Base-by-base conservation (phyloP, 2,329 filamentous ascomycete species). In the Pyricularia grisea region DNA sequence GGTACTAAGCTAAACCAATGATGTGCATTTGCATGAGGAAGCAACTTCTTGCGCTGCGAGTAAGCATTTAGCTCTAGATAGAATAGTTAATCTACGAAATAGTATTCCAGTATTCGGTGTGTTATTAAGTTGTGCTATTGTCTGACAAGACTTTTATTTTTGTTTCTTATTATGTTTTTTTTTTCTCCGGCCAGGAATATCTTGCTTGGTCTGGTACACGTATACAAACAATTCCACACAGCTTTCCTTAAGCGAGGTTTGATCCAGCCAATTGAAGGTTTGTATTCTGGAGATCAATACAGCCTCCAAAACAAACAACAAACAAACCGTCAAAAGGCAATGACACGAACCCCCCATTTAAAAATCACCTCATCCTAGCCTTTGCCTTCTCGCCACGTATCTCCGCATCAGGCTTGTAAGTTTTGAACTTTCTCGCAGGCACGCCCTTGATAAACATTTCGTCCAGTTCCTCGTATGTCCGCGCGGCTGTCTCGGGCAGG, bases 381-480 rank as follows among this genome's bases (percentile, higher is more conserved):
- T 78, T 76, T 50, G 75, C 75, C 31, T 73, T 74, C 30, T 75
- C 74, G 30, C 0, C 71, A 71, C 11, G 74, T 74, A 65, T 72
- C 73, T 66, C 31, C 25, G 23, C 60, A 12, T 66, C 65, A 20
- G 65, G 65, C 9, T 42, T 68, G 42, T 70, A 72, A 4, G 20
- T 36, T 69, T 69, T 70, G 67, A 74, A 74, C 69, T 72, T 68
- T 11, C 70, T 64, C 1, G 70, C 71, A 27, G 72, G 69, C 2
- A 74, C 69, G 1, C 61, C 36, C n/a, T 71, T 69, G 14, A 67
- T 60, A 71, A 81, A 81, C 71, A 85, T 82, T 42, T 78, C 78
- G 61, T 83, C 80, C 61, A 84, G 74, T 75, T 85, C 82, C 74
- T 84, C 82, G 68, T 84, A 78, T 9, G 81, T 82, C 64, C 81